Evolutionary conservation across 148 eudicot genomes (phyloP).

Genomic region (Suaeda aralocaspica): DNA sequence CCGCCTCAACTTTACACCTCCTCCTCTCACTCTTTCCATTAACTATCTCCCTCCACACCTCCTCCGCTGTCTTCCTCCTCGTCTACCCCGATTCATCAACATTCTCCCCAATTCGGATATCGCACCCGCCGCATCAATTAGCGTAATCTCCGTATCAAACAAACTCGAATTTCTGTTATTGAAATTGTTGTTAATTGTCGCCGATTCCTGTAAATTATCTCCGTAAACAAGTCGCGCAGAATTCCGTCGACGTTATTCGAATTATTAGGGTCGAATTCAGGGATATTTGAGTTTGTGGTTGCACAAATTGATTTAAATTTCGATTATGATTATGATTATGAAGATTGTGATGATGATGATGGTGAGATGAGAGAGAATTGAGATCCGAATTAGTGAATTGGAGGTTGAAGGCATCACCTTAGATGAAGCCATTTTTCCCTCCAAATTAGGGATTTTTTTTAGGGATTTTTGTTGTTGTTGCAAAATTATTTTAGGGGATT

Average conservation of each 20-base stretch:
- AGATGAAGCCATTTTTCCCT: conserved; percentile 46
- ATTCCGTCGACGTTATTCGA: conserved; percentile 31
- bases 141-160: conserved; percentile 41
- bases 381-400: conserved; percentile 46
- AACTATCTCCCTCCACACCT: conserved; percentile 82
- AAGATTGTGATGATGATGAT: conserved; percentile 6
- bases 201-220: conserved; percentile 1
- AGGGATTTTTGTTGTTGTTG: not conserved
- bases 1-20: conserved; percentile 50
- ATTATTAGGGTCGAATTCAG: conserved; percentile 21
- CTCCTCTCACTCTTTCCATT: conserved; percentile 34
- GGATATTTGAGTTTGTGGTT: conserved; percentile 25
- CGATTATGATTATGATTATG: not conserved
- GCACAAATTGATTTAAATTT: conserved; percentile 10
- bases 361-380: conserved; percentile 15
- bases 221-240: conserved; percentile 19
- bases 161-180: no score
- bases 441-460: conserved; percentile 12
- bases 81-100: conserved; percentile 14
- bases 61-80: conserved; percentile 53
- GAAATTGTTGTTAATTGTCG: not conserved
- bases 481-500: conserved; percentile 4
- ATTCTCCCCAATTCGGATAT: conserved; percentile 33
- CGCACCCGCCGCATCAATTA: conserved; percentile 57
- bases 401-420: conserved; percentile 47